phyloP scores from a whole-genome alignment of 78 protist genomes.

The Dictyostelium purpureum region DNA sequence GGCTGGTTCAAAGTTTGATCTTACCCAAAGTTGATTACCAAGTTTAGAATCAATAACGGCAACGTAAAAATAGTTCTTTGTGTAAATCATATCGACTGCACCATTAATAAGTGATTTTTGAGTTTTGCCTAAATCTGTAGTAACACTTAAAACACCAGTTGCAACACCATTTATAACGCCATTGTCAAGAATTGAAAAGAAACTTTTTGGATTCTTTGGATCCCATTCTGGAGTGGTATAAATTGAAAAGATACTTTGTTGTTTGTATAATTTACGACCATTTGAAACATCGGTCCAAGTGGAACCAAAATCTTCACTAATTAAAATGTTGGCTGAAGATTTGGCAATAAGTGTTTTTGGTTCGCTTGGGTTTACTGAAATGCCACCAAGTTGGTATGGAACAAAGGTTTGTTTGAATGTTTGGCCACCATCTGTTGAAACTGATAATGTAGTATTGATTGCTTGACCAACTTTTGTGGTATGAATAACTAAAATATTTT shows the following conservation, averaged over 20 bases:
- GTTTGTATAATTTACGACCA: background rate
- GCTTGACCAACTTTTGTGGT: too few relatives aligned
- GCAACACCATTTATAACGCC: too few relatives aligned
- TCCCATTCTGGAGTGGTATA: background rate
- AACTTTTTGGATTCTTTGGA: background rate
- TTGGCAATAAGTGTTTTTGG: background rate
- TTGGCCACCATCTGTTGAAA: conserved; percentile 14
- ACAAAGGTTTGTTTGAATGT: background rate
- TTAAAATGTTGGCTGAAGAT: background rate
- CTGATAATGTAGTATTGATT: too few relatives aligned
- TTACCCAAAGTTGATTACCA: conserved; percentile 27
- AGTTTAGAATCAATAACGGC: conserved; percentile 7
- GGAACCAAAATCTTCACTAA: conserved; percentile 51
- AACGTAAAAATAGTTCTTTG: conserved; percentile 6
- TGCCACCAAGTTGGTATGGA: background rate
- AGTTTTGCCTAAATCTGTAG: conserved; percentile 26
- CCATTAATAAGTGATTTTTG: background rate
- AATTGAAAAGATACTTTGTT: background rate
- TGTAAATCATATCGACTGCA: conserved; percentile 17
- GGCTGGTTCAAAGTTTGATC: background rate
- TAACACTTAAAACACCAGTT: background rate
- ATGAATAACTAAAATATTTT: too few relatives aligned
- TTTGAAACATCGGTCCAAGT: conserved; percentile 24
- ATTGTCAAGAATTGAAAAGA: conserved; percentile 5
- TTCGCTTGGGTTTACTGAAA: background rate